Percentiles rank a stretch among this genome's conserved stretches.
Conservation (phyloP, 129 eudicot species). For the Mikania micrantha region DNA sequence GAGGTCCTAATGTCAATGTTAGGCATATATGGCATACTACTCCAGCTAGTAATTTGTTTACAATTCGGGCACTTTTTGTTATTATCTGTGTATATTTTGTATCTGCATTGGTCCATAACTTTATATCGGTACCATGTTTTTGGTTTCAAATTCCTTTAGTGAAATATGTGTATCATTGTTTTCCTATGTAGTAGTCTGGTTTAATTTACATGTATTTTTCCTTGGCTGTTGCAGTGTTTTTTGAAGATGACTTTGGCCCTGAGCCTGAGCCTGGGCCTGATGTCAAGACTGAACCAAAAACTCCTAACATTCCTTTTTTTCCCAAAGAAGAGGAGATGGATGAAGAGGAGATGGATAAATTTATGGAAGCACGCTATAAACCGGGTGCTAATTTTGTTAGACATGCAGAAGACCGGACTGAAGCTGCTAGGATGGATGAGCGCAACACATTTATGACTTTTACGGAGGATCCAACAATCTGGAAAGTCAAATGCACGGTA, state of each 20-base stretch:
- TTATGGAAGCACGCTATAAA: slow-evolving; percentile 62
- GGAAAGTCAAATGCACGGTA: slow-evolving; percentile 99
- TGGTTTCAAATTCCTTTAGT: not conserved
- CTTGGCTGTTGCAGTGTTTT: slow-evolving; percentile 35
- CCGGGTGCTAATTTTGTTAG: slow-evolving; percentile 56
- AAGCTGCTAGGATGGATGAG: slow-evolving; percentile 27
- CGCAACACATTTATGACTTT: slow-evolving; percentile 19
- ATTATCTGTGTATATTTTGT: not conserved
- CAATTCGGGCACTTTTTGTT: not conserved
- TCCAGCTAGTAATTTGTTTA: not conserved
- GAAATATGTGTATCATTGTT: not conserved
- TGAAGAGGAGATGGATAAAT: slow-evolving; percentile 60
- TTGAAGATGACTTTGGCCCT: slow-evolving; percentile 36
- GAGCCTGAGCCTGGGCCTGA: too few relatives aligned
- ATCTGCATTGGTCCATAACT: not conserved
- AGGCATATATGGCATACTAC: not conserved
- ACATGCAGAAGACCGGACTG: slow-evolving; percentile 58
- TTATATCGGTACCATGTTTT: not conserved
- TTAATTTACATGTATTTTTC: not conserved
- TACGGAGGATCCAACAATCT: slow-evolving; percentile 48
- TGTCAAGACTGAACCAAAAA: slow-evolving; percentile 40
- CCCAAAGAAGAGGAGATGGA: slow-evolving; percentile 68
- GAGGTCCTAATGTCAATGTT: not conserved
- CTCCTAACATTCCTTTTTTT: slow-evolving; percentile 34
- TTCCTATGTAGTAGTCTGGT: not conserved